A percentile compares a stretch with the other conserved stretches of the same genome.
Conservation (phyloP, 75 land plant species). For the Sequoia sempervirens region DNA sequence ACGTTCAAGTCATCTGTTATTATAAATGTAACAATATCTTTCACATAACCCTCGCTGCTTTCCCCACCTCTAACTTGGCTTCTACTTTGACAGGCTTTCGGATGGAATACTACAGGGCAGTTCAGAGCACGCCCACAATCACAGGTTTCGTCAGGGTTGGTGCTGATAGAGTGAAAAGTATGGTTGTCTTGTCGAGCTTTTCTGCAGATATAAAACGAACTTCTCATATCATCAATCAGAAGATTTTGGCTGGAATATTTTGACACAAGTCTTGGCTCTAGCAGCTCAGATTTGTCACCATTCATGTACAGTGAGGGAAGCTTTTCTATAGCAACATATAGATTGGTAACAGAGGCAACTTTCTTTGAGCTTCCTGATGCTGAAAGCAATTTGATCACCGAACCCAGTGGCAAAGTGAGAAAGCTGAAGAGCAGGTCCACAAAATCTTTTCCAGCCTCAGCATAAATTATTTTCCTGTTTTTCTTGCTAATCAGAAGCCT, state of each 20-base stretch:
- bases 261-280: not conserved
- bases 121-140: not conserved
- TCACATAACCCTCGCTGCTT: slow-evolving; percentile 24
- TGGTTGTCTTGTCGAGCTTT: not conserved
- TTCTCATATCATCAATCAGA: not conserved
- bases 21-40: slow-evolving; percentile 36
- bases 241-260: not conserved
- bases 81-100: not conserved
- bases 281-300: not conserved
- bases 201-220: not conserved
- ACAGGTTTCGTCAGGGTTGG: not conserved
- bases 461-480: slow-evolving; percentile 20
- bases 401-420: slow-evolving; percentile 31
- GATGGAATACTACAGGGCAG: not conserved
- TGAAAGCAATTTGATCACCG: slow-evolving; percentile 24
- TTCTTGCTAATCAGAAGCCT: slow-evolving; percentile 33
- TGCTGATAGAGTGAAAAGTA: not conserved
- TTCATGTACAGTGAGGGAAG: slow-evolving; percentile 1
- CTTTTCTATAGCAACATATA: slow-evolving; percentile 32
- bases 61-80: not conserved
- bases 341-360: slow-evolving; percentile 19
- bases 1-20: slow-evolving; percentile 44
- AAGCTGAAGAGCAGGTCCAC: slow-evolving; percentile 44
- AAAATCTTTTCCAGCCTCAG: slow-evolving; percentile 47
- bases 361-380: slow-evolving; percentile 6